Percentiles rank a stretch among this genome's conserved stretches.
Evolutionary conservation across 208 protist genomes (phyloP).

Genomic region (Leptomonas pyrrhocoris): DNA sequence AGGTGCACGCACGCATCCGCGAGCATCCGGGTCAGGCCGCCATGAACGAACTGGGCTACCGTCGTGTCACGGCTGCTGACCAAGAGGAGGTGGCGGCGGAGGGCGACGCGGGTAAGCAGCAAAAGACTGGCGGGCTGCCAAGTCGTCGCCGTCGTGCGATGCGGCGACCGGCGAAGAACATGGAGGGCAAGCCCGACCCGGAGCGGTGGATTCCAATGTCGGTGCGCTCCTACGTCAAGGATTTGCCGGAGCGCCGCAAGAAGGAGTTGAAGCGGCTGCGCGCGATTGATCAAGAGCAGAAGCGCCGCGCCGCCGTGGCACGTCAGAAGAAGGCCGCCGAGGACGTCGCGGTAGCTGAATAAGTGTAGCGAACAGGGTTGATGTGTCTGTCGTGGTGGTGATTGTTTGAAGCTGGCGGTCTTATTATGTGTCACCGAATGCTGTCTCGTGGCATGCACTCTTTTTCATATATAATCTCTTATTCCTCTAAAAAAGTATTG

Average conservation of each 20-base stretch:
- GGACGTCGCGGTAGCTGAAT: slow-evolving; percentile 1
- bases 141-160: slow-evolving; percentile 42
- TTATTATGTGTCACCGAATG: too few species aligned
- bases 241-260: slow-evolving; percentile 80
- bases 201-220: slow-evolving; percentile 89
- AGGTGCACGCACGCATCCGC: slow-evolving; percentile 41
- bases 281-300: slow-evolving; percentile 84
- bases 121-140: slow-evolving; percentile 2
- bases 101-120: neutral
- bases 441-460: neutral
- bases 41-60: slow-evolving; percentile 72
- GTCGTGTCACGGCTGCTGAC: slow-evolving; percentile 36
- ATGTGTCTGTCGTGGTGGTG: neutral
- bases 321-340: slow-evolving; percentile 30
- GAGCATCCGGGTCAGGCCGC: slow-evolving; percentile 47
- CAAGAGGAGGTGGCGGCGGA: slow-evolving; percentile 23
- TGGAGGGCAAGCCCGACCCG: slow-evolving; percentile 73
- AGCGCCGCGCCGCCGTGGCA: slow-evolving; percentile 50
- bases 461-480: neutral
- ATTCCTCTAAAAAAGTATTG: too few species aligned
- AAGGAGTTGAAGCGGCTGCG: slow-evolving; percentile 82
- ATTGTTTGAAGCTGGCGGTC: neutral
- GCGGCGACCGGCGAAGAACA: slow-evolving; percentile 71
- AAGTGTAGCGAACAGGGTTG: neutral
- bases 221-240: slow-evolving; percentile 83